phyloP scores from a whole-genome alignment of 768 basidiomycete species.

The Rhizopogon sp. region DNA sequence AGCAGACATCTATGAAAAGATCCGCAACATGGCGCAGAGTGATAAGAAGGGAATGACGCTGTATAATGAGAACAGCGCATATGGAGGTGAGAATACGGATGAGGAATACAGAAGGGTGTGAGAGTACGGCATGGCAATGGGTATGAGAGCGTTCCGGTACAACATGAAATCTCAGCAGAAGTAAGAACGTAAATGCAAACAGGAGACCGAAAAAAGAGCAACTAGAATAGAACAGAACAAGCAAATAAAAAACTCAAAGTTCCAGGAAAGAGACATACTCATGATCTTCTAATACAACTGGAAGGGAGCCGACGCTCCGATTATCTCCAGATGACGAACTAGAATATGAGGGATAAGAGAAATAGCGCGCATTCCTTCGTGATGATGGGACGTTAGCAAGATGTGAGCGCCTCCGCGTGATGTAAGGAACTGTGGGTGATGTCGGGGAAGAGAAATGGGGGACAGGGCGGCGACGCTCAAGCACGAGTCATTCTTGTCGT shows the following conservation, averaged over 20 bases:
- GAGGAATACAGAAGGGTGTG: neutral
- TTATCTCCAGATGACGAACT: neutral
- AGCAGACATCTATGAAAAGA: neutral
- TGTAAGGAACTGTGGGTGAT: neutral
- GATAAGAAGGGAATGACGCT: neutral
- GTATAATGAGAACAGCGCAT: neutral
- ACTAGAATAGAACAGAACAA: neutral
- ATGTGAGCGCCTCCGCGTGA: neutral
- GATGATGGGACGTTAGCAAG: neutral
- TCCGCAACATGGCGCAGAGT: neutral
- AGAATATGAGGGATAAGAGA: neutral
- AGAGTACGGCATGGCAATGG: neutral
- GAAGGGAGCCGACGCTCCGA: neutral
- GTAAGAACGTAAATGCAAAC: neutral
- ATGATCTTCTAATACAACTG: constrained; percentile 7
- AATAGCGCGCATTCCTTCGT: neutral
- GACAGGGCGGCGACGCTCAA: neutral
- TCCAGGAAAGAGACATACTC: constrained; percentile 9
- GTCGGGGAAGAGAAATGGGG: neutral
- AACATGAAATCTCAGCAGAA: neutral
- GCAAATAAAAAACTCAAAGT: neutral
- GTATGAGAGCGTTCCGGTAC: neutral
- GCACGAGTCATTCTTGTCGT: neutral
- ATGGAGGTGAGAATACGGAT: neutral
- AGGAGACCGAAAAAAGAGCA: neutral